Base-by-base conservation (phyloP, 2,329 filamentous ascomycete species). In the Colletotrichum siamense region DNA sequence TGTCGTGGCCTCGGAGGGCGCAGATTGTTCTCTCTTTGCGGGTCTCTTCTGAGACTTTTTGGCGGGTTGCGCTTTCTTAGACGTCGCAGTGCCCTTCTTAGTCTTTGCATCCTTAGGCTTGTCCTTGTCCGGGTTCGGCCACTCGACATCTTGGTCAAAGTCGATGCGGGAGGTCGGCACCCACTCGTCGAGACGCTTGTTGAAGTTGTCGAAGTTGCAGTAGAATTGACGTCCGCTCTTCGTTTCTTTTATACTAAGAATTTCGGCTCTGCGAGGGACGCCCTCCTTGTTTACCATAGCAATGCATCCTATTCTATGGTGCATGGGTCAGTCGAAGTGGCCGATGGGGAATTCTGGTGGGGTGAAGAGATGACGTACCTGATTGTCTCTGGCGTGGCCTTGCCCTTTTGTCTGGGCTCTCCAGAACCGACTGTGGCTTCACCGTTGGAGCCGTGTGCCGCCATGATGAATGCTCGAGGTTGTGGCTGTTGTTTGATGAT, bases 201-300 rank as follows among this genome's bases (percentile, higher is more conserved):
- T 99, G 91, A 98, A 99, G 82, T 98, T 98, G 82, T 98, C 95
- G 84, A 98, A 99, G 85, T 99, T 98, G 81, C 98, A 98, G 85
- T 98, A 98, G 83, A 96, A 98, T 71, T 95, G 94, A 52, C 95
- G 94, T 18, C 94, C 94, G 81, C 95, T 96, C 85, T 98, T 98
- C 26, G 95, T 94, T 76, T 96, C 95, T 82, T 95, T 94, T 80
- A 99, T 98, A 75, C 95, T 97, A n/a, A 99, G 88, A 78, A 99
- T 98, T 85, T 99, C 97, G 80, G 97, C 97, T 87, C 97, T 96
- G 80, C 97, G 94, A 77, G 94, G 91, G 82, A 96, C 93, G 77
- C 95, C 95, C 84, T 98, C 96, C 80, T 92, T 92, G 74, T 87
- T 85, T 59, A 92, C 91, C 88, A 90, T 89, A 26, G 91, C 91